Evolutionary conservation across 208 protist species (phyloP).

Genomic region (Phytomonas francai): DNA sequence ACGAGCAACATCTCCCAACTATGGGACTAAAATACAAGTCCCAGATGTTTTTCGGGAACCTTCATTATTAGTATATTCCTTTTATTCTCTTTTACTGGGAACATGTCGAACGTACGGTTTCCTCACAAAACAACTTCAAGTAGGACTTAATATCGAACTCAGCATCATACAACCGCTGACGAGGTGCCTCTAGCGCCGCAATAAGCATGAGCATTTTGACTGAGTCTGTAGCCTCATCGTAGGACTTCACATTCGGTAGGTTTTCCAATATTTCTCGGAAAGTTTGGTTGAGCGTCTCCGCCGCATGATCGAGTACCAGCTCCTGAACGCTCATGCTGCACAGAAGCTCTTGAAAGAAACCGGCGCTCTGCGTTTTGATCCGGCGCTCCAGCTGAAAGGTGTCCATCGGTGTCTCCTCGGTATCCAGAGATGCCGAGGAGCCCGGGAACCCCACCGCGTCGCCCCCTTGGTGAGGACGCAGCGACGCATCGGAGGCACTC

Average conservation of each 20-base stretch:
- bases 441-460: constrained; percentile 12
- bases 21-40: not conserved
- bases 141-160: constrained; percentile 63
- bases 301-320: constrained; percentile 47
- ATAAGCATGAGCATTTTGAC: constrained; percentile 50
- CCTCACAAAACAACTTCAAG: constrained; percentile 64
- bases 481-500: constrained; percentile 14
- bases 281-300: constrained; percentile 22
- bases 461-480: constrained; percentile 9
- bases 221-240: constrained; percentile 44
- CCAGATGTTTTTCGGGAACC: not conserved
- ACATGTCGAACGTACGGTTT: constrained; percentile 61
- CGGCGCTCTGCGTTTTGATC: constrained; percentile 35
- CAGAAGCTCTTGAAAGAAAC: constrained; percentile 54
- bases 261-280: constrained; percentile 20
- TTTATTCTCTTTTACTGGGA: constrained; percentile 16
- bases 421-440: constrained; percentile 10
- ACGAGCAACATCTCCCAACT: not conserved
- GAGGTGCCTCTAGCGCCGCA: constrained; percentile 41
- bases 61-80: constrained; percentile 9
- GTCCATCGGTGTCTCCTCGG: constrained; percentile 28
- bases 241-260: constrained; percentile 34
- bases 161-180: constrained; percentile 37
- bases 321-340: constrained; percentile 59
- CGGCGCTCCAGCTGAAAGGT: constrained; percentile 28